These are phyloP conservation scores for Boletellus emodensis DNA, from an alignment of 768 basidiomycete species.

Conservation along the genomic window DNA sequence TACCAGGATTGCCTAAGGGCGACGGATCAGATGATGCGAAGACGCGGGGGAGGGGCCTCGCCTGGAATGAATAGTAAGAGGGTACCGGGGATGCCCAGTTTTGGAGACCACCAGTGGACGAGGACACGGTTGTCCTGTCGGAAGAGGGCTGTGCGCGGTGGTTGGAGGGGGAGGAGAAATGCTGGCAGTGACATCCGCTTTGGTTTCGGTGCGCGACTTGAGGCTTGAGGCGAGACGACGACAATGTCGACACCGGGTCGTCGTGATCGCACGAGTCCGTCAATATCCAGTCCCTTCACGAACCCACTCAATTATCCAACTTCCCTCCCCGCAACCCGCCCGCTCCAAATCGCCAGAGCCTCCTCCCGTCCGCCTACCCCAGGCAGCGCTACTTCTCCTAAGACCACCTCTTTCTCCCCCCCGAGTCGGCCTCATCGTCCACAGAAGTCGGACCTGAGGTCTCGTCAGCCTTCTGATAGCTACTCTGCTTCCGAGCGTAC, in stretches of 20 bases:
- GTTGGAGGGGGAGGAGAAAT: conserved; percentile 7
- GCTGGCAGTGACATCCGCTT: conserved; percentile 3
- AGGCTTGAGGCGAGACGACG: too few species aligned
- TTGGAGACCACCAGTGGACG: conserved; percentile 51
- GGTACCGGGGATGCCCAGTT: conserved; percentile 22
- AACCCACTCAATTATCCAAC: too few species aligned
- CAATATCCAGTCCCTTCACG: too few species aligned
- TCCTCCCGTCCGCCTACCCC: conserved; percentile 54
- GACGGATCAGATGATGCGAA: not conserved
- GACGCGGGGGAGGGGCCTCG: conserved; percentile 6
- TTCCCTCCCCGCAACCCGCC: conserved; percentile 35
- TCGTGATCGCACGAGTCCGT: too few species aligned
- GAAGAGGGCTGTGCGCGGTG: conserved; percentile 6
- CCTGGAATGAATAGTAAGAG: conserved; percentile 52
- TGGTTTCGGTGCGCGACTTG: too few species aligned
- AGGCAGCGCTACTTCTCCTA: conserved; percentile 41
- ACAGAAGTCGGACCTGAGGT: conserved; percentile 62
- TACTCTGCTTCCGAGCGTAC: conserved; percentile 48
- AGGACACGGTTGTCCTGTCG: conserved; percentile 28
- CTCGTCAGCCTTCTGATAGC: conserved; percentile 46
- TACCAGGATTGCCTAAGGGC: conserved; percentile 49
- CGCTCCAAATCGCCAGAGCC: conserved; percentile 58
- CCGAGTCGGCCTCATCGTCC: conserved; percentile 58
- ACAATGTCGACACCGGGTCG: too few species aligned
- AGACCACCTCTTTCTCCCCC: conserved; percentile 35